phyloP scores from a whole-genome alignment of 1,284 basidiomycete species.

The Cutaneotrichosporon curvatum region DNA sequence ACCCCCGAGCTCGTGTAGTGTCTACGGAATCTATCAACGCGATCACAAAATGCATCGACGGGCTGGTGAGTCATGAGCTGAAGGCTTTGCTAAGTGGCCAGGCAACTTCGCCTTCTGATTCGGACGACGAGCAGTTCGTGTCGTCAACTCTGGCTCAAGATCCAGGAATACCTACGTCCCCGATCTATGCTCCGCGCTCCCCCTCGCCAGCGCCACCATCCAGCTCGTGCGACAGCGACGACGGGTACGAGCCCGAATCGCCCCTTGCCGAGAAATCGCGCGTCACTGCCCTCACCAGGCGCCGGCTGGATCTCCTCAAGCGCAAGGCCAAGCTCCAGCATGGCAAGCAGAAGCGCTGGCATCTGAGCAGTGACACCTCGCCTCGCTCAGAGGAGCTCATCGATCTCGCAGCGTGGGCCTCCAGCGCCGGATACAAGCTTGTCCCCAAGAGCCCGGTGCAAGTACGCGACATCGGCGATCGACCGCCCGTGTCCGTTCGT shows the following conservation, averaged over 20 bases:
- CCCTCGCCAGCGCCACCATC: background rate
- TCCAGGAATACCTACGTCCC: background rate
- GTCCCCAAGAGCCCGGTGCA: background rate
- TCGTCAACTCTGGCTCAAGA: background rate
- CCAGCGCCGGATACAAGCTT: background rate
- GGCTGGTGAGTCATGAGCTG: background rate
- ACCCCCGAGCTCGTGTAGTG: background rate
- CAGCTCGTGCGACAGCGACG: background rate
- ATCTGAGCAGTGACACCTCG: background rate
- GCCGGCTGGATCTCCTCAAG: background rate
- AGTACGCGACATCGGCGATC: too few relatives aligned
- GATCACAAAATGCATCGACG: background rate
- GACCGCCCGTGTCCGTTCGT: too few relatives aligned
- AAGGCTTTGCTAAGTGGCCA: background rate
- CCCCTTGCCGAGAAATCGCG: background rate
- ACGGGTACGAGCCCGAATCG: background rate
- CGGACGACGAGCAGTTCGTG: background rate
- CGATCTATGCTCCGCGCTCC: background rate
- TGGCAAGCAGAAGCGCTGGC: background rate
- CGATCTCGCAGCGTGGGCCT: background rate
- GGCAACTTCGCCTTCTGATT: background rate
- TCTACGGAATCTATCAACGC: background rate
- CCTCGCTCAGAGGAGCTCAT: background rate
- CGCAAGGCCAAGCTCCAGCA: background rate
- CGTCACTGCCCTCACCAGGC: background rate